Base-by-base conservation (phyloP, 352 stramenopile genomes). In the Phytophthora cactorum region DNA sequence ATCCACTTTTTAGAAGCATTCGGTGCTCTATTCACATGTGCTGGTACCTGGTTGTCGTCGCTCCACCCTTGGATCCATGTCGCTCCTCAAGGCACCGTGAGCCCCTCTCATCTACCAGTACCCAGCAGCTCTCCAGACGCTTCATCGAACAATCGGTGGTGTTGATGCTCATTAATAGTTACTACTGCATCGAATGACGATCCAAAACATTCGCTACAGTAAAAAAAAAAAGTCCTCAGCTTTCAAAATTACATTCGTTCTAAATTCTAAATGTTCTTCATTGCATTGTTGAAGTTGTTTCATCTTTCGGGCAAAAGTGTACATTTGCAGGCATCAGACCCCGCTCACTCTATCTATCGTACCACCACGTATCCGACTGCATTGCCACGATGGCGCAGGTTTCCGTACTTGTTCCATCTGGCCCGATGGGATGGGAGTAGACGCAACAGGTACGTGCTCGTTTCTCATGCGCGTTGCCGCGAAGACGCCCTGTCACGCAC, bases 401-500 rank as follows among this genome's bases (percentile, higher is more conserved):
- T 27, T 32, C n/a, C 11, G 36, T 39, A 36, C 11, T 28, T 29
- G 29, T 34, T 47, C 4, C 58, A 65, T 34, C 49, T 65, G 31
- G 28, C 44, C n/a, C 22, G 38, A 32, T 17, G 54, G 22, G 54
- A 53, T 52, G 34, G 31, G 38, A 28, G 57, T 56, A 31, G 14
- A 28, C 27, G 14, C 17, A 39, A 52, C 22, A 36, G 17, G 49
- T 41, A 66, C 58, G 58, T 53, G 58, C 58, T 44, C 22, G 43
- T 53, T 55, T 29, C 32, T 55, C 50, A 55, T 22, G 38, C 8
- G 15, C 36, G 31, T 55, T 5, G 31, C n/a, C 3, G 27, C 12
- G 47, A 53, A 55, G 27, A n/a, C 9, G 51, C 17, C 51, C 32
- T 34, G 51, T 57, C 51, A 46, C 36, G 36, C 34, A 7, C 52